A percentile compares a stretch with the other conserved stretches of the same genome.
phyloP scores from a whole-genome alignment of 2,329 filamentous ascomycete genomes.

The Gremmenia infestans region DNA sequence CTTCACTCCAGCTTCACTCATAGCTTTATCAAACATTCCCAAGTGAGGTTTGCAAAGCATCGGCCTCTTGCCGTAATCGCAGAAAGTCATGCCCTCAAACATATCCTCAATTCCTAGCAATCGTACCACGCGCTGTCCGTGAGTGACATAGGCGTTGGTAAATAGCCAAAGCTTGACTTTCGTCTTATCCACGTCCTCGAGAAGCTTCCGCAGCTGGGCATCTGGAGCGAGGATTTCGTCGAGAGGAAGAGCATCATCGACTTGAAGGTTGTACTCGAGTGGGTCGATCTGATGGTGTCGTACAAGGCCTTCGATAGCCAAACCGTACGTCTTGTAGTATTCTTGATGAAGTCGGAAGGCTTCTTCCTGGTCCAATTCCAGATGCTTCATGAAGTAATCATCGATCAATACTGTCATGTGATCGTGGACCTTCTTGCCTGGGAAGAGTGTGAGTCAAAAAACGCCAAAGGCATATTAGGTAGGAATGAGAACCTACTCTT shows the following conservation, averaged over 20 bases:
- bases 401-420: constrained; percentile 81
- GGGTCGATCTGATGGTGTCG: constrained; percentile 93
- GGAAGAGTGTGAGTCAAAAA: background rate
- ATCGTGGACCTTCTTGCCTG: constrained; percentile 76
- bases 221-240: constrained; percentile 80
- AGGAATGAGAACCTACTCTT: constrained; percentile 54
- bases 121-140: constrained; percentile 75
- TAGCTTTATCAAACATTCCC: constrained; percentile 83
- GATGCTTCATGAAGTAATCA: constrained; percentile 52
- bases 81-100: constrained; percentile 93
- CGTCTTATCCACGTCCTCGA: constrained; percentile 74
- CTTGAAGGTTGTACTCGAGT: constrained; percentile 87
- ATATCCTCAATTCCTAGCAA: constrained; percentile 79
- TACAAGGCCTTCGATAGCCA: constrained; percentile 94
- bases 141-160: constrained; percentile 91
- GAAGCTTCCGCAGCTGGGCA: constrained; percentile 65
- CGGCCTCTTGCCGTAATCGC: constrained; percentile 71
- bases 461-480: background rate
- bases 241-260: constrained; percentile 89
- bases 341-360: constrained; percentile 82
- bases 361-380: constrained; percentile 69
- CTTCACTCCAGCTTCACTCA: constrained; percentile 72
- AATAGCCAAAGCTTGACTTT: constrained; percentile 92
- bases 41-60: constrained; percentile 83
- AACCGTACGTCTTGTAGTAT: constrained; percentile 93